These are phyloP conservation scores for Cordyceps militaris DNA, from an alignment of 2,329 filamentous ascomycete genomes.

Conservation along the genomic window DNA sequence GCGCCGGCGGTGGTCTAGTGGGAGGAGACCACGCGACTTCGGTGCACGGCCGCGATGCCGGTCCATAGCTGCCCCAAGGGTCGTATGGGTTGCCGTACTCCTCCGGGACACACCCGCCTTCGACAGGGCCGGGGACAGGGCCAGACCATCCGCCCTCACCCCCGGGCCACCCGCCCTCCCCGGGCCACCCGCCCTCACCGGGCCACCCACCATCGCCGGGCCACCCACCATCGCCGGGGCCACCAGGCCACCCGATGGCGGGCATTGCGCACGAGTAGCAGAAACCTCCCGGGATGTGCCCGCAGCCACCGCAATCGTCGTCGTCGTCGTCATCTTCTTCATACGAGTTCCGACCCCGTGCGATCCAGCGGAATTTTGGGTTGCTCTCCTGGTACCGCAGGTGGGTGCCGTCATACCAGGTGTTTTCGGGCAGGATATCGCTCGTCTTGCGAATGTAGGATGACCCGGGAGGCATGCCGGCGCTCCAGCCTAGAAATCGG, in stretches of 20 bases:
- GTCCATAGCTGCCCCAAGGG: neutral
- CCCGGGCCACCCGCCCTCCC: no score
- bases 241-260: neutral
- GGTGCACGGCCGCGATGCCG: neutral
- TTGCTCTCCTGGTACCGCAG: neutral
- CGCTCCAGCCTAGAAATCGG: conserved; percentile 23
- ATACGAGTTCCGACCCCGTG: neutral
- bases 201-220: no score
- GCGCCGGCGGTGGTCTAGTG: neutral
- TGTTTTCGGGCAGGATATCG: conserved; percentile 20
- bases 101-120: neutral
- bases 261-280: neutral
- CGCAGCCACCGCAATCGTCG: neutral
- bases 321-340: neutral
- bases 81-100: neutral
- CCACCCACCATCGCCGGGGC: no score
- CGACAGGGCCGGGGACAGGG: no score
- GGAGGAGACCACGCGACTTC: neutral
- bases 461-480: conserved; percentile 20
- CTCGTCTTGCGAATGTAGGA: conserved; percentile 22
- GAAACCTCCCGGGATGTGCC: neutral
- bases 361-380: neutral
- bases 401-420: conserved; percentile 6
- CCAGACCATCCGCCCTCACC: no score
- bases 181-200: no score